Evolutionary conservation across 345 rosid genomes (phyloP), one percentile per base, ranked within the genome.

Genomic region (Eucalyptus tenuipes): DNA sequence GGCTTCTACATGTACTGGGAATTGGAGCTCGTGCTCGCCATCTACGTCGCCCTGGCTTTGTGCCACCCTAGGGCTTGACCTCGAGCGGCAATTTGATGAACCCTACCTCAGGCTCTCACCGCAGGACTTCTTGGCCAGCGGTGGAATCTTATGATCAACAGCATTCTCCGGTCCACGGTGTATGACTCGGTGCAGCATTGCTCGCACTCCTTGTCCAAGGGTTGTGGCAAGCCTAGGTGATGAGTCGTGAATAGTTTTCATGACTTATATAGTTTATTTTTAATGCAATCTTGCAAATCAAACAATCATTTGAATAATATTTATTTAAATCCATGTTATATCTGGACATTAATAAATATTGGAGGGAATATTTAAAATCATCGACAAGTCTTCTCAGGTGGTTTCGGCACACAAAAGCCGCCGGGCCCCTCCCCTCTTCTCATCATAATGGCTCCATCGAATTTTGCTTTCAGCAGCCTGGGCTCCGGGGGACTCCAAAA

Each of bases 331-430:
- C 1, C 1, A 55, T 55, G 59, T 20, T 55, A 55, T 55, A 24
- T 55, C 61, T 2, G 5, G 29, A 55, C 27, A 0, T 55, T 22
- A 8, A 55, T 0, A 55, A 55, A 22, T 0, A 55, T 55, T 55
- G 1, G 1, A 55, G 0, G 61, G 29, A 0, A 55, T 55, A 55
- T 22, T 55, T 8, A 55, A 55, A 55, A 22, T 55, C 0, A 0
- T 55, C 0, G 29, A 55, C 61, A 1, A 55, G 61, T 55, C 27
- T 55, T 55, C 27, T 0, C 29, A 55, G 27, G 61, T 55, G 61
- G 27, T 55, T 1, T 55, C 29, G 1, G 6, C 61, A 20, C 27
- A 22, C 61, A 22, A 22, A 55, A 55, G 61, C 61, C 27, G 2
- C 5, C 2, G 27, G 24, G 12, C 55, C 61, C 61, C 61, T 55